Base-by-base conservation (phyloP, 179 eudicot genomes). In the Spinacia oleracea region DNA sequence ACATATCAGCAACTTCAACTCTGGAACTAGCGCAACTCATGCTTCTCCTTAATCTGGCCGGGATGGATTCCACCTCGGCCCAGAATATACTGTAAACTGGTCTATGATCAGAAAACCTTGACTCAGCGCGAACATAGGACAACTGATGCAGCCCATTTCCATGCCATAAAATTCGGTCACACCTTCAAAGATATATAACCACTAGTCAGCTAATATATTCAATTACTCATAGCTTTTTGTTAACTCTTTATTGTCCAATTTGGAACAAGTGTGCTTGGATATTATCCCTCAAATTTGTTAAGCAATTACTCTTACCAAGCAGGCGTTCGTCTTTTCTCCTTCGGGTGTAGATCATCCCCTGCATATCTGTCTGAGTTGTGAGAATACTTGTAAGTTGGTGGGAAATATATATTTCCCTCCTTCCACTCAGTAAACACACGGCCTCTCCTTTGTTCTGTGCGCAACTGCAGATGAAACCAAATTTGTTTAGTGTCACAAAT, bases 331-430 rank as follows among this genome's bases (percentile, higher is more conserved):
- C 97, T 88, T 79, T 93, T 91, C 81, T 90, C 89, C 78, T 87
- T 93, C 7, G 93, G 88, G 78, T 87, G 90, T 89, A 86, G 80
- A 72, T 90, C 89, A 65, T 91, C 94, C 45, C 98, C 98, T 51
- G 97, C 93, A 74, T 93, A 91, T 81, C 93, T 82, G 65, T 93
- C 97, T 8, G 98, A 93, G 86, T 93, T 93, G 78, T 87, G 89
- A 73, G 94, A 93, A 82, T 93, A 93, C 74, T 93, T 93, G 84
- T 93, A 93, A 14, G 98, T 93, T 48, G 98, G 98, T 78, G 98
- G 98, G 84, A 93, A 93, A 77, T 87, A 93, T 84, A 93, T 93
- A 27, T 77, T 89, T 63, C 98, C 98, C 81, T 93, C 98, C 72
- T 83, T 89, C 98, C 98, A 93, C 70, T 89, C 97, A 12, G 86